A percentile compares a stretch with the other conserved stretches of the same genome.
Evolutionary conservation across 1,139 yeast species (phyloP).

Genomic region (Debaryomyces fabryi): DNA sequence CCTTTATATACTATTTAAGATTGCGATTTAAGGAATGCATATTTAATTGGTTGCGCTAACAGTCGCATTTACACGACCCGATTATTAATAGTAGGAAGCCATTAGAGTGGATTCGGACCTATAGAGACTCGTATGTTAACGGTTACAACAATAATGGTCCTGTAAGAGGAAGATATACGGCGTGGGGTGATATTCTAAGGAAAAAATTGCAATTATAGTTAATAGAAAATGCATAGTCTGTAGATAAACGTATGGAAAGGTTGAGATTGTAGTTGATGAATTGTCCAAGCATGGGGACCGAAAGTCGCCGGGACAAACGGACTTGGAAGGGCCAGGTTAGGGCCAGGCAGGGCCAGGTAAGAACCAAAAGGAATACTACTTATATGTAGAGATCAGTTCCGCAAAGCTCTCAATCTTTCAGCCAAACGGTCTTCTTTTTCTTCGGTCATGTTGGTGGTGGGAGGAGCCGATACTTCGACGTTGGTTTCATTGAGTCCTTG

Average conservation of each 20-base stretch:
- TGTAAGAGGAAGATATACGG: background rate
- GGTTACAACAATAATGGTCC: background rate
- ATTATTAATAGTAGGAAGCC: slow-evolving; percentile 1
- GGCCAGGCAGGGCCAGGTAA: too few species aligned
- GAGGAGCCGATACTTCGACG: slow-evolving; percentile 47
- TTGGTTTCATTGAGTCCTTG: slow-evolving; percentile 70
- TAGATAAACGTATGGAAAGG: background rate
- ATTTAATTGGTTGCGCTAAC: slow-evolving; percentile 6
- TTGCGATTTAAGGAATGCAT: slow-evolving; percentile 5
- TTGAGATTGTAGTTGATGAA: background rate
- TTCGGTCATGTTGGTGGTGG: slow-evolving; percentile 49
- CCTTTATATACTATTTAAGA: background rate
- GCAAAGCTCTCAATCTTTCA: slow-evolving; percentile 81
- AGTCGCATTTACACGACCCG: background rate
- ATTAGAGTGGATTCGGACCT: background rate
- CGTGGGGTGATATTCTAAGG: background rate
- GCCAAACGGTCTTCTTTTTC: slow-evolving; percentile 88
- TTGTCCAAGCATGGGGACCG: background rate
- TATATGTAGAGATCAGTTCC: slow-evolving; percentile 21
- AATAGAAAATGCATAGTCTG: background rate
- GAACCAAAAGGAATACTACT: too few species aligned
- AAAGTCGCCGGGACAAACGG: background rate
- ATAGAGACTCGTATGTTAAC: background rate
- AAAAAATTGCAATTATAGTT: background rate
- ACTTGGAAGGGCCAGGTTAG: background rate